Base-by-base conservation (phyloP, 768 basidiomycete species). In the Lactarius vividus region DNA sequence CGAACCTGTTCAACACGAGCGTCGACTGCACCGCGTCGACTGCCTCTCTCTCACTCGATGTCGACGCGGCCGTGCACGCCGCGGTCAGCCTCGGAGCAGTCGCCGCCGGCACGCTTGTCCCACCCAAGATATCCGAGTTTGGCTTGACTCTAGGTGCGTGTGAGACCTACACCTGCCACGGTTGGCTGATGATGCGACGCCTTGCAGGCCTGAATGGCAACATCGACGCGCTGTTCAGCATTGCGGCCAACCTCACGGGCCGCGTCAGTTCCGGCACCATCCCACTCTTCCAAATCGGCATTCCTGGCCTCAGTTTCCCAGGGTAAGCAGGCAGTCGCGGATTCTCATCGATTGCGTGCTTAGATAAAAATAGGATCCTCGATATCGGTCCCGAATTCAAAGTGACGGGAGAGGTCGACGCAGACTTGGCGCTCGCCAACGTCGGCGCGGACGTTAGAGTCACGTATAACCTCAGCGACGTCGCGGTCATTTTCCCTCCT, bases 301-400 rank as follows among this genome's bases (percentile, higher is more conserved):
- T 85, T 72, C 82, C 83, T 52, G 82, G 79, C 81, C 82, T 72
- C 16, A 55, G 35, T 29, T 56, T 46, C 52, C 15, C 28, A 9
- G n/a, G 52, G 76, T 70, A 15, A n/a, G 4, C 4, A 15, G 40
- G 18, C 31, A 6, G 31, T 31, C 31, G 2, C 31, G 31, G 2
- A 6, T 6, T 31, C 31, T 31, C 31, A 6, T 31, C 31, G 31
- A 31, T 31, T 31, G 31, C 2, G 31, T 37, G 16, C 35, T 26
- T 15, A 56, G 23, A 3, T 10, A 52, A 52, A 26, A 11, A 15
- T 39, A 82, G 83, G 4, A 76, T 85, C 57, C 69, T 85, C 39
- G 77, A 76, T 15, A 69, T 85, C 31, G 84, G 83, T 0, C 83
- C 84, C 4, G 75, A 79, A 0, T 82, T 84, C 74, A 69, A 77